Base-by-base conservation (phyloP, 306 rosid species). In the Cucurbita pepo region DNA sequence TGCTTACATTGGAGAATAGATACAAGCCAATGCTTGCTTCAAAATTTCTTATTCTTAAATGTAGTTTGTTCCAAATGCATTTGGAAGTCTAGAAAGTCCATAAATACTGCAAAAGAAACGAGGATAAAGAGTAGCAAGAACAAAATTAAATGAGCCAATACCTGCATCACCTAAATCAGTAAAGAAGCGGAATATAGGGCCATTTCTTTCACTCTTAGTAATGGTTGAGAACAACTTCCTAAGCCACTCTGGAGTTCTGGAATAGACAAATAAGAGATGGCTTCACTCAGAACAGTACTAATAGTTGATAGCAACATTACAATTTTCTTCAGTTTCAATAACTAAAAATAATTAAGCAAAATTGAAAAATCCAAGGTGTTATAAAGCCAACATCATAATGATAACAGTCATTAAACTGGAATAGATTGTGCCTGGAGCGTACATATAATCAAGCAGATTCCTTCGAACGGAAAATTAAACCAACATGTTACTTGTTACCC, bases 81-180 rank as follows among this genome's bases (percentile, higher is more conserved):
- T 9, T 12, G 48, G 63, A 37, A 19, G 41, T 48, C 72, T n/a
- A 48, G 57, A 7, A 66, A 66, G 72, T 21, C 22, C 19, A 69
- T 69, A 69, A 69, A 14, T 50, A 22, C 12, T 47, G 21, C 19
- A 6, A 22, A 67, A 47, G 73, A 51, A 67, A 48, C 18, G 25
- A 47, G 1, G 58, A 69, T 14, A 50, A 69, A 25, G 57, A 25
- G 55, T 50, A 69, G 44, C 72, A 69, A 8, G 0, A 45, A 69
- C 21, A 16, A 61, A 34, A 5, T 38, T 36, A 13, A 60, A 60
- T 36, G 67, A 61, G 14, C 16, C 10, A 80, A 69, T 81, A 95
- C 99, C 97, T 83, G 99, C 99, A 88, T 95, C 99, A 36, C 99
- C 96, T 78, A 91, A 86, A 83, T 95, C 99, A 82, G 91, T 87